Base-by-base conservation (phyloP, 2,329 filamentous ascomycete species). In the Aspergillus sp. region DNA sequence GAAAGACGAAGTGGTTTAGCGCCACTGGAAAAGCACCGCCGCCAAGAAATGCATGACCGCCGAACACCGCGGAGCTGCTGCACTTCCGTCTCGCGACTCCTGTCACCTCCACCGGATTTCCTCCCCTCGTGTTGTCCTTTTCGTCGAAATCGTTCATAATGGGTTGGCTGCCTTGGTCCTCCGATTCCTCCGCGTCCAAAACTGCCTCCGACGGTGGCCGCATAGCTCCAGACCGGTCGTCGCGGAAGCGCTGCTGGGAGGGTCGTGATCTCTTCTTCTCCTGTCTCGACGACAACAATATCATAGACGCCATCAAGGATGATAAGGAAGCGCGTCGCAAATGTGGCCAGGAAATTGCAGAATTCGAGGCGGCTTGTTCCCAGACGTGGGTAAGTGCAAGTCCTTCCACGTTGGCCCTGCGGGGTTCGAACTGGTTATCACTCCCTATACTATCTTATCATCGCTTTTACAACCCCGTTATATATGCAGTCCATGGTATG, bases 211-310 rank as follows among this genome's bases (percentile, higher is more conserved):
- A 87, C 69, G 85, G 84, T 66, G 86, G 86, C 63, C 87, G 83
- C 68, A 85, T 93, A 69, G 92, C 93, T 5, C 95, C 95, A n/a
- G 90, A 91, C 72, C 89, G 94, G 65, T 86, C 84, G 64, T 90
- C 93, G 75, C 89, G 95, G 71, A 83, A 87, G 69, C 82, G 85
- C 71, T 99, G 95, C 85, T 99, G 94, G 90, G 90, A 92, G 70
- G 88, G 90, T 51, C 87, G 95, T 67, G 95, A 99, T 79, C 78
- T 79, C 63, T 98, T 95, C 83, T 98, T 96, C 77, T 80, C 82
- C 65, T 99, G 95, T 72, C 84, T 99, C 50, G 92, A 98, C 78
- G 84, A 84, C 65, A 84, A 92, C 80, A 80, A 84, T 71, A 94
- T 99, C 67, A 75, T 96, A 65, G 93, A 99, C 77, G 85, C 85